Evolutionary conservation across 139 green algal genomes (phyloP), one percentile per base, ranked within the genome.

Genomic region (Micromonas pusilla): DNA sequence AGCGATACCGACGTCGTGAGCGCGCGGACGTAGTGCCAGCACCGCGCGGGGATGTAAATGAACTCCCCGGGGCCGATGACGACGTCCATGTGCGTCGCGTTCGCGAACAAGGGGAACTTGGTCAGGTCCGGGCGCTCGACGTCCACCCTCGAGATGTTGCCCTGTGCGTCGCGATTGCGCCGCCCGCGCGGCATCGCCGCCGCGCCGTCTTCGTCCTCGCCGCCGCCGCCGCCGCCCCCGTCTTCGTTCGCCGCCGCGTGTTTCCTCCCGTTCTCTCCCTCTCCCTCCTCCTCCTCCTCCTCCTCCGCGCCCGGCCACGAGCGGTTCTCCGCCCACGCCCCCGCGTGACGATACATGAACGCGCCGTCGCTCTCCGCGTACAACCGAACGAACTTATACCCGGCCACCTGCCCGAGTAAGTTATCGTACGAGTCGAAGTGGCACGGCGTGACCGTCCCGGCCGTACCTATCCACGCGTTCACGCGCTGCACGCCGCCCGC

Each of bases 11-110:
- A 86, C 25, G 85, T 65, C 32, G 79, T 85, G n/a, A 84, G 79
- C 6, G 53, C 68, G 23, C 76, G 62, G 16, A 91, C 87, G 72
- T 89, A 78, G 82, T 91, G 87, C 60, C 84, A 84, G 80, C 82
- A 88, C 38, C 86, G 72, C 2, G 80, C 73, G n/a, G 87, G 87
- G 66, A 91, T 86, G 79, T 86, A 91, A 9, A 91, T 75, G 45
- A 84, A 83, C 32, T 89, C 81, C 0, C 87, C 87, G 6, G 87
- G 83, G 20, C 3, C 16, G 45, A 91, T 82, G 2, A 80, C 65
- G 16, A 64, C 75, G 65, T 87, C 63, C 62, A 88, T 19, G 37
- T 28, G 25, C 3, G 9, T 52, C 1, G 80, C 64, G 13, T 70
- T 26, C 0, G 26, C 77, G 25, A 81, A 91, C 68, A 81, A 52